Base-by-base conservation (phyloP, 2,329 filamentous ascomycete species). In the Elsinoe batatas region DNA sequence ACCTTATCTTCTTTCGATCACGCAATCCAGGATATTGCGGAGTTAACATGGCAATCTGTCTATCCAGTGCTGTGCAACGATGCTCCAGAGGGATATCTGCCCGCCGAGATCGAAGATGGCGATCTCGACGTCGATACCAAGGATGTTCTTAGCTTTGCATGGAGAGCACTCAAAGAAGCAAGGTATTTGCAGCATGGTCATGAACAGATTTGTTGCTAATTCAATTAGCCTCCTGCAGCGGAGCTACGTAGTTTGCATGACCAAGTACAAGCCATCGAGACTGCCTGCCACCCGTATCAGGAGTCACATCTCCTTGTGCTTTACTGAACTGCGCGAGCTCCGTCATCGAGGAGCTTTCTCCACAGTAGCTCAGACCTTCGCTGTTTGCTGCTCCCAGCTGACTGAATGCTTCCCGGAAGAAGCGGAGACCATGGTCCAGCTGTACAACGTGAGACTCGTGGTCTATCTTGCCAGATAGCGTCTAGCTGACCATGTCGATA, bases 271-370 rank as follows among this genome's bases (percentile, higher is more conserved):
- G 5, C 56, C 33, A 12, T 12, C 30, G 8, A 20, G 15, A 13
- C 13, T 47, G 36, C 12, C 7, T 15, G 38, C 13, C 35, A 22
- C 26, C 30, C 10, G 7, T 26, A 35, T 13, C n/a, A 42, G 13
- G 11, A 15, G 13, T 10, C 53, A 55, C 15, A 17, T 47, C n/a
- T 75, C 80, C 37, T 72, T 95, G 5, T 85, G 88, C 13, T 95
- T 96, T 65, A 80, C 81, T 1, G 88, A 98, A 65, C 76, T 98
- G 7, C 82, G 88, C 0, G 87, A 81, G 53, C 75, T 98, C 30
- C 81, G 93, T 38, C 93, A 98, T 68, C 81, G 93, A 57, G 93
- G 93, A 56, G 93, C 93, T 5, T 95, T 97, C 65, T 93, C 89
- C 0, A 91, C 91, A 0, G 93, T 97, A 1, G 87, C 91, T 0